phyloP scores from a whole-genome alignment of 108 stramenopile genomes.

The Cyclotella atomus region DNA sequence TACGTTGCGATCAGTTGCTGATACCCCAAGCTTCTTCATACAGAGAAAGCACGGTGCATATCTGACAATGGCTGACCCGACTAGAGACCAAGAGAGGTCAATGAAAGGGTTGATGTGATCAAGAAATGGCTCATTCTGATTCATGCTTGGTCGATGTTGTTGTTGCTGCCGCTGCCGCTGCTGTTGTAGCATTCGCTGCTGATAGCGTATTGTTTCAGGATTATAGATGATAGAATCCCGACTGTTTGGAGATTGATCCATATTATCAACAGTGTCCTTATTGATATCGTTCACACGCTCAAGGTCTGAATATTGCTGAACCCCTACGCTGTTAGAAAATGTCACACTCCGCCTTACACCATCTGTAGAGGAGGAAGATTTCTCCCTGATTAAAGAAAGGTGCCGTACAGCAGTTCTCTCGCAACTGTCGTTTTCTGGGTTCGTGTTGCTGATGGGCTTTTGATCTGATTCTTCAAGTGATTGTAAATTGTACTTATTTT shows the following conservation, averaged over 20 bases:
- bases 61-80: constrained; percentile 39
- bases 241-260: neutral
- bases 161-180: neutral
- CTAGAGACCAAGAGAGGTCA: constrained; percentile 33
- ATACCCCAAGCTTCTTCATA: constrained; percentile 41
- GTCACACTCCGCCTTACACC: neutral
- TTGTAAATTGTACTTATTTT: neutral
- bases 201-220: neutral
- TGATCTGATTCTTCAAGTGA: neutral
- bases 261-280: neutral
- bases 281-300: too few species aligned
- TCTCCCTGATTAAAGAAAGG: neutral
- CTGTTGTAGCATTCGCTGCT: too few species aligned
- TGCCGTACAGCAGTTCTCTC: too few species aligned
- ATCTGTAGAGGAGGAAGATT: constrained; percentile 1
- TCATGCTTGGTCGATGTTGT: neutral
- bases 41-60: constrained; percentile 52
- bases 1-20: constrained; percentile 67
- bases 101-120: constrained; percentile 16
- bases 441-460: neutral
- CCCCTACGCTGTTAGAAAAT: neutral
- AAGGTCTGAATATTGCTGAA: neutral
- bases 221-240: neutral
- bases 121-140: neutral
- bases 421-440: neutral